These are phyloP conservation scores for Aspergillus sclerotialis DNA, from an alignment of 2,329 filamentous ascomycete species.

Conservation along the genomic window DNA sequence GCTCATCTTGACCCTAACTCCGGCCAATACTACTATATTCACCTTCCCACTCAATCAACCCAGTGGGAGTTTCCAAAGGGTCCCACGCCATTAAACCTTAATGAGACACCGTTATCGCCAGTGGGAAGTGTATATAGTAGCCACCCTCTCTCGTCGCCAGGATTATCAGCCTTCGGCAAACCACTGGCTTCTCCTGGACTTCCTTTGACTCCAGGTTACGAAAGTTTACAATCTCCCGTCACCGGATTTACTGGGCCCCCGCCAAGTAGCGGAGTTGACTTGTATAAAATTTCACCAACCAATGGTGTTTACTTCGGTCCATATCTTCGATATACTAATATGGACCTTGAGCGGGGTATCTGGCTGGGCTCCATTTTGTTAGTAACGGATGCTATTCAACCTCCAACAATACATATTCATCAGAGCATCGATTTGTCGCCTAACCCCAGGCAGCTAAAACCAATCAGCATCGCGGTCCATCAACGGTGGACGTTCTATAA, in stretches of 20 bases:
- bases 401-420: constrained; percentile 93
- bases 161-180: constrained; percentile 47
- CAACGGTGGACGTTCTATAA: constrained; percentile 94
- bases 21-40: constrained; percentile 98
- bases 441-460: constrained; percentile 79
- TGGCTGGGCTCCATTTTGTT: constrained; percentile 94
- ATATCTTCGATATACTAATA: constrained; percentile 91
- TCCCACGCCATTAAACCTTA: constrained; percentile 79
- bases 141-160: constrained; percentile 64
- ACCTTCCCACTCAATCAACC: constrained; percentile 87
- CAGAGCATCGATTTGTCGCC: constrained; percentile 84
- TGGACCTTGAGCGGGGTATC: constrained; percentile 83
- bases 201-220: constrained; percentile 75
- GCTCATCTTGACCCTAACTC: constrained; percentile 92
- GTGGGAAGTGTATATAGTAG: constrained; percentile 65
- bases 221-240: constrained; percentile 72
- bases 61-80: constrained; percentile 99
- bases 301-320: constrained; percentile 98
- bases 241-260: constrained; percentile 86
- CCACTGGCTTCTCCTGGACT: constrained; percentile 73
- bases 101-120: constrained; percentile 75
- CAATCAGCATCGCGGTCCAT: constrained; percentile 77
- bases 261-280: constrained; percentile 78
- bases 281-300: constrained; percentile 88
- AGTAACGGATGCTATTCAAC: constrained; percentile 82